Evolutionary conservation across 805 yeast species (phyloP), one percentile per base, ranked within the genome.

Genomic region (Yueomyces sp.): DNA sequence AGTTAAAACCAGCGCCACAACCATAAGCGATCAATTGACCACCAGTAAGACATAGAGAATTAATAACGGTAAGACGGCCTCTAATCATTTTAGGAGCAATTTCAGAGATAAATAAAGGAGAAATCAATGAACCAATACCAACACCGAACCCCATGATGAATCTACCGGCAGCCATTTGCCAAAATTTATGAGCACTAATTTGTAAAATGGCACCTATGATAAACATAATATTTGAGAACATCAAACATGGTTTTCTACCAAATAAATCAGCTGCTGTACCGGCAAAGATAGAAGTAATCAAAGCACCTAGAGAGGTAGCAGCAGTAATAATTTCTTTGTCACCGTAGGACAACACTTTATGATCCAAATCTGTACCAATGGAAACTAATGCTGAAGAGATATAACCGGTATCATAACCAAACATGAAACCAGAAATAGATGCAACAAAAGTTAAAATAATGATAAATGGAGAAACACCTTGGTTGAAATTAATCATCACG

Each of bases 401-500:
- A 64, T 90, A 90, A 52, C 97, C 97, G 1, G 97, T 90, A 62
- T 90, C 98, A 58, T 90, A 90, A 52, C 98, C 98, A 64, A 90
- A 90, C 86, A 90, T 77, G 64, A 88, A 86, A 1, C 97, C 97
- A 0, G 96, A 87, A 49, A 90, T 81, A 5, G 96, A 87, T 0
- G 96, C 77, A 29, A 79, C 78, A 42, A 79, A 68, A 0, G 95
- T 84, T 42, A 87, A 63, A 29, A 74, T 63, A 28, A 86, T 65
- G 41, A 87, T 85, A 54, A 84, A 64, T 5, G 69, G 63, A 8
- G 92, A 72, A 3, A 85, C 79, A 45, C 64, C 70, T 9, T 73
- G 69, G 52, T 70, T 69, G 60, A 74, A 65, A 0, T 73, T 65
- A 57, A 70, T 66, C 51, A 71, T 54, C 39, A 69, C 64, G 3